phyloP scores from a whole-genome alignment of 441 rosid genomes.

The Daphne laureola region DNA sequence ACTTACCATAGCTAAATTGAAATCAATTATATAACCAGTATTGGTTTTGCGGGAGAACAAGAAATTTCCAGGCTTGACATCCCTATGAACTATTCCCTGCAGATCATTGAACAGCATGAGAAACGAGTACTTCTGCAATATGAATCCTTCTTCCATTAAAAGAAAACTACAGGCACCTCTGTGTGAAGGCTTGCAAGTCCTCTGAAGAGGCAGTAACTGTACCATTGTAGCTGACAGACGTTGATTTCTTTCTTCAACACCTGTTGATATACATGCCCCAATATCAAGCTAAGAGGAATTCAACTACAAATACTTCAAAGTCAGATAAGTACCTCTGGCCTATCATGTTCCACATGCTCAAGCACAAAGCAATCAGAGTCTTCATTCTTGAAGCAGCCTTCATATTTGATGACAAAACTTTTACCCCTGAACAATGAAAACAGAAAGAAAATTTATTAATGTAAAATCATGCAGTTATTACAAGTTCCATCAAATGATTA shows the following conservation, averaged over 20 bases:
- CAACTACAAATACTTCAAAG: constrained; percentile 4
- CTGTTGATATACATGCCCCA: constrained; percentile 25
- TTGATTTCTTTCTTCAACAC: constrained; percentile 69
- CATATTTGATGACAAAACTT: constrained; percentile 67
- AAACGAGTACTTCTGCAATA: constrained; percentile 9
- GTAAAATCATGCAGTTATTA: not conserved
- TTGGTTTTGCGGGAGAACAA: constrained; percentile 71
- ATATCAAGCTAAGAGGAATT: constrained; percentile 14
- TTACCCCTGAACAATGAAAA: constrained; percentile 57
- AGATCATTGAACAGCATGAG: constrained; percentile 8
- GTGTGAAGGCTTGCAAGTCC: constrained; percentile 88
- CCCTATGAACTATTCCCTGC: constrained; percentile 91
- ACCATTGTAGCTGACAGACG: constrained; percentile 62
- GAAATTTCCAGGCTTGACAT: constrained; percentile 97
- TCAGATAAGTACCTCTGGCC: constrained; percentile 60
- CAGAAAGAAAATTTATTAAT: constrained; percentile 7
- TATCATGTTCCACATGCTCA: constrained; percentile 88
- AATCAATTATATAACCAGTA: constrained; percentile 88
- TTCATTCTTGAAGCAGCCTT: constrained; percentile 70
- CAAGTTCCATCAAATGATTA: constrained; percentile 1
- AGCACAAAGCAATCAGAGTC: constrained; percentile 81
- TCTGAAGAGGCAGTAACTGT: constrained; percentile 84
- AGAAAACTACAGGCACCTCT: constrained; percentile 35
- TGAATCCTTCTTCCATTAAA: constrained; percentile 2
- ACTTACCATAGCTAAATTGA: constrained; percentile 94